A percentile compares a stretch with the other conserved stretches of the same genome.
Conservation (phyloP, 2,329 filamentous ascomycete genomes). For the Aphanocladium album region DNA sequence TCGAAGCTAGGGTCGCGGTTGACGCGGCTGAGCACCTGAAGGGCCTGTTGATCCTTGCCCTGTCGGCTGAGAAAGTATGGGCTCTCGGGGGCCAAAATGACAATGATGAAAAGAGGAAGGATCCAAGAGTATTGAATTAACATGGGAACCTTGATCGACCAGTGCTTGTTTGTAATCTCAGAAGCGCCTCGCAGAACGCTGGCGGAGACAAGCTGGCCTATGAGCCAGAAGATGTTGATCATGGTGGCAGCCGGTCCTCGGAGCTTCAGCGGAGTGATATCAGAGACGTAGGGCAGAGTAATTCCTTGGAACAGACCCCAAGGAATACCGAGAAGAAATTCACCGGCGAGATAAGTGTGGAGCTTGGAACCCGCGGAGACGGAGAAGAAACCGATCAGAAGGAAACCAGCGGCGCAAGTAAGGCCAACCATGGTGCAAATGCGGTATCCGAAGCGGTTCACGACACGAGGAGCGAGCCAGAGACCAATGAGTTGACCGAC, state of each 20-base stretch:
- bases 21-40: constrained; percentile 25
- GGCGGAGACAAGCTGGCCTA: constrained; percentile 33
- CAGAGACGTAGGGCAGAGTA: constrained; percentile 33
- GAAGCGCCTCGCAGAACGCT: constrained; percentile 28
- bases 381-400: constrained; percentile 7
- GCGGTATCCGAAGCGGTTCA: constrained; percentile 15
- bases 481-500: constrained; percentile 17
- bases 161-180: constrained; percentile 20
- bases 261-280: constrained; percentile 28
- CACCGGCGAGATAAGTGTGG: constrained; percentile 26
- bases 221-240: constrained; percentile 36
- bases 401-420: constrained; percentile 2
- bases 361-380: not conserved
- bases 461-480: constrained; percentile 13
- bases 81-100: constrained; percentile 32
- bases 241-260: constrained; percentile 33
- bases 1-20: constrained; percentile 23
- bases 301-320: constrained; percentile 30
- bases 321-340: constrained; percentile 32
- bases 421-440: constrained; percentile 6
- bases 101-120: constrained; percentile 27
- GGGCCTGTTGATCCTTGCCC: constrained; percentile 25
- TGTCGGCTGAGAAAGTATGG: constrained; percentile 35
- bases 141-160: constrained; percentile 35
- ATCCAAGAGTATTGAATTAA: constrained; percentile 36